Evolutionary conservation across 1,139 yeast genomes (phyloP).

Genomic region (Trichomonascaceae sp.): DNA sequence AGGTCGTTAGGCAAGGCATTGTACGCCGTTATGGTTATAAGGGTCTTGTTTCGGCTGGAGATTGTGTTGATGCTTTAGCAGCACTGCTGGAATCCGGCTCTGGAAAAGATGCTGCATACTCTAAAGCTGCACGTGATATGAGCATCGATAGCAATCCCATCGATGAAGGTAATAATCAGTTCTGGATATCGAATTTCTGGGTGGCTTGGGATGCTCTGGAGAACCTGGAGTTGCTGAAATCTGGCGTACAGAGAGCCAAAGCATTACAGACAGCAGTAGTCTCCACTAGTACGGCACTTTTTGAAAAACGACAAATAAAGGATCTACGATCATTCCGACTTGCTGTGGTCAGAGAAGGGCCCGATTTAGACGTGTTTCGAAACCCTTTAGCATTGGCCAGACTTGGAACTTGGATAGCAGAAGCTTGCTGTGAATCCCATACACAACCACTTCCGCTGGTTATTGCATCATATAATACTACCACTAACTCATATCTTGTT

Average conservation of each 20-base stretch:
- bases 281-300: conserved; percentile 78
- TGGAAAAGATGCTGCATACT: conserved; percentile 2
- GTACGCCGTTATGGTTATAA: conserved; percentile 79
- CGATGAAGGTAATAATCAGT: conserved; percentile 19
- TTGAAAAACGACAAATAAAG: conserved; percentile 75
- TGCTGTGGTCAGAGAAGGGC: conserved; percentile 86
- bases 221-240: conserved; percentile 52
- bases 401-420: conserved; percentile 86
- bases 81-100: conserved; percentile 63
- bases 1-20: conserved; percentile 79
- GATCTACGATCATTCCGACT: conserved; percentile 75
- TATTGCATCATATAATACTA: conserved; percentile 73
- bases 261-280: conserved; percentile 78
- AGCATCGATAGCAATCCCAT: conserved; percentile 5
- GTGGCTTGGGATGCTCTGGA: conserved; percentile 89
- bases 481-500: conserved; percentile 75
- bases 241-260: conserved; percentile 78
- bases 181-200: conserved; percentile 92
- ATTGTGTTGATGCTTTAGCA: conserved; percentile 80
- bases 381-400: conserved; percentile 83
- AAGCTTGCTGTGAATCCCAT: conserved; percentile 79
- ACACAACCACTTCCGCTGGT: conserved; percentile 71
- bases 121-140: background rate
- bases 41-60: conserved; percentile 87
- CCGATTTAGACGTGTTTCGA: conserved; percentile 67